Percentiles rank a stretch among this genome's conserved stretches.
phyloP scores from a whole-genome alignment of 495 filamentous ascomycete genomes.

The Podospora fimiseda region DNA sequence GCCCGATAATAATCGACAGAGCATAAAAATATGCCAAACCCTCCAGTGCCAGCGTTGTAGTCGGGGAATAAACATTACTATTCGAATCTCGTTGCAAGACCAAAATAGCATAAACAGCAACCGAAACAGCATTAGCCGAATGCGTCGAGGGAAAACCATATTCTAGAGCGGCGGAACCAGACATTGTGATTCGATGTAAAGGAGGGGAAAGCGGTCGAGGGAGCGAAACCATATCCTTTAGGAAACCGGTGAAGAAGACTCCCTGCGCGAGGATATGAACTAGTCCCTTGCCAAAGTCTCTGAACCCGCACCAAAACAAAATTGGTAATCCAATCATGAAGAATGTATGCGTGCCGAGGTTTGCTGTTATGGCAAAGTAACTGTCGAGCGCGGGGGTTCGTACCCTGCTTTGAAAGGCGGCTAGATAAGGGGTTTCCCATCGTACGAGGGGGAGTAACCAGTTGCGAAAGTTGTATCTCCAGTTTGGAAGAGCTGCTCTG shows the following conservation, averaged over 20 bases:
- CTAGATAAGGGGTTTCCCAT: conserved; percentile 93
- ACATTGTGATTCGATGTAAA: conserved; percentile 92
- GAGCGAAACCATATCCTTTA: conserved; percentile 94
- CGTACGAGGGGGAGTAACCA: conserved; percentile 77
- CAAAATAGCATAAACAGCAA: conserved; percentile 75
- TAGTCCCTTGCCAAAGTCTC: conserved; percentile 73
- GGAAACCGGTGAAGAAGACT: conserved; percentile 87
- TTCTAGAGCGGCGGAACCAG: conserved; percentile 85
- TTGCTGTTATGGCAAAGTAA: conserved; percentile 94
- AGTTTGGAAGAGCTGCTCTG: conserved; percentile 72
- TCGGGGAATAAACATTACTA: conserved; percentile 42
- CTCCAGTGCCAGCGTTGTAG: conserved; percentile 55
- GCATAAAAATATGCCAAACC: conserved; percentile 72
- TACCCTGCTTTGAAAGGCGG: conserved; percentile 68
- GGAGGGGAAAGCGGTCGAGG: conserved; percentile 91
- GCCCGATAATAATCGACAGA: conserved; percentile 79
- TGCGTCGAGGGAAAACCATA: conserved; percentile 98
- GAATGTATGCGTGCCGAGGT: conserved; percentile 96
- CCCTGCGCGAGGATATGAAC: conserved; percentile 82
- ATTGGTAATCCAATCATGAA: conserved; percentile 93
- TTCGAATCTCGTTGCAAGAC: conserved; percentile 53
- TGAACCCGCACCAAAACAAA: conserved; percentile 91
- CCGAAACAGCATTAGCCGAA: conserved; percentile 93
- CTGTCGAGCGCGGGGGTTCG: conserved; percentile 80
- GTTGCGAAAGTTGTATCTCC: conserved; percentile 82